Conservation (phyloP, 2,329 filamentous ascomycete species). For the Zasmidium citrigriseum region DNA sequence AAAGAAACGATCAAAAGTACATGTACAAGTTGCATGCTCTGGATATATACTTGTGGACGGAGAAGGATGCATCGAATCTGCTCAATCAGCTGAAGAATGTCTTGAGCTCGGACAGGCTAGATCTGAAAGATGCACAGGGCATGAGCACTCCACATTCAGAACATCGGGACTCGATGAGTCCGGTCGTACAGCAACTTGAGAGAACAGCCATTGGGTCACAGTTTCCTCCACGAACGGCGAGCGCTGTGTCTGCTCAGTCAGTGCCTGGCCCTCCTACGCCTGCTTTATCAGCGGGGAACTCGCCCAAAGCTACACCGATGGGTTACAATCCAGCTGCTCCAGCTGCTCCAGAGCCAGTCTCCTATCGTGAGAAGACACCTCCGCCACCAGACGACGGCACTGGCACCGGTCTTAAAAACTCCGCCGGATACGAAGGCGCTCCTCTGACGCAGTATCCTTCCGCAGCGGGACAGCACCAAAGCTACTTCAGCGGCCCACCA, state of each 20-base stretch:
- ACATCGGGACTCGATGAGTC: conserved; percentile 58
- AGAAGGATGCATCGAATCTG: conserved; percentile 69
- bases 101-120: conserved; percentile 61
- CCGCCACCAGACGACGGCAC: conserved; percentile 66
- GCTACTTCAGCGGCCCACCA: conserved; percentile 46
- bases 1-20: conserved; percentile 73
- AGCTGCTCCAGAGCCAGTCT: conserved; percentile 69
- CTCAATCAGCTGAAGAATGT: conserved; percentile 68
- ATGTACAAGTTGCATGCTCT: conserved; percentile 75
- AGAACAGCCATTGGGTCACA: conserved; percentile 66
- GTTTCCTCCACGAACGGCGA: conserved; percentile 45
- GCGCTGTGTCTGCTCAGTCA: conserved; percentile 39
- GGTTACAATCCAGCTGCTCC: conserved; percentile 80
- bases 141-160: conserved; percentile 41
- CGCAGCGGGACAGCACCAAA: conserved; percentile 26
- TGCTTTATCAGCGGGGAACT: conserved; percentile 21
- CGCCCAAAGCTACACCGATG: conserved; percentile 56
- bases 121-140: conserved; percentile 66
- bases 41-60: conserved; percentile 79
- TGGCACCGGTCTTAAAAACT: conserved; percentile 46
- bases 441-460: conserved; percentile 28
- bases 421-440: conserved; percentile 39
- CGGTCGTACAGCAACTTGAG: conserved; percentile 73
- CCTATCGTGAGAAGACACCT: conserved; percentile 77
- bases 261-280: conserved; percentile 33